Percentiles rank a stretch among this genome's conserved stretches.
phyloP scores from a whole-genome alignment of 2,329 filamentous ascomycete species.

The Seiridium cupressi region DNA sequence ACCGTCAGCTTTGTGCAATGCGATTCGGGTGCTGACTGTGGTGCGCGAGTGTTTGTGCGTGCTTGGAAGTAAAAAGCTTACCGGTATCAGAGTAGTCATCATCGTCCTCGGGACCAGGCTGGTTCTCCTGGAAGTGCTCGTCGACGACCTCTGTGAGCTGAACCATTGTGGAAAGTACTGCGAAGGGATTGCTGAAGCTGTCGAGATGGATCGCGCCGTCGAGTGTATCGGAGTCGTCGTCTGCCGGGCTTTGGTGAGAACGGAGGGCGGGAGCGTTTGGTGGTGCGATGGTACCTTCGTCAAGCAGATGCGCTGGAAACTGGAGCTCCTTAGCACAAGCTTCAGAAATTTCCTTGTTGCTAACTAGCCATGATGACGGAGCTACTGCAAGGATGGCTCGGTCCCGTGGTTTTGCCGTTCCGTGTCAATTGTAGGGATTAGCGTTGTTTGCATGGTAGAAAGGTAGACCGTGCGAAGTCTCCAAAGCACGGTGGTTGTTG shows the following conservation, averaged over 20 bases:
- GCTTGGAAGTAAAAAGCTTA: constrained; percentile 40
- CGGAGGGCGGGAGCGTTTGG: neutral
- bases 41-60: neutral
- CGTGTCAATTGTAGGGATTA: neutral
- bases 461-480: too few species aligned
- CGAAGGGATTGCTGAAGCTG: neutral
- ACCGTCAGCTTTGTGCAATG: neutral
- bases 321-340: neutral
- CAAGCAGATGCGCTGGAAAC: neutral
- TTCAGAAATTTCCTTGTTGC: neutral
- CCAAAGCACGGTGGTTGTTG: too few species aligned
- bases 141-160: constrained; percentile 96
- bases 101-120: constrained; percentile 71
- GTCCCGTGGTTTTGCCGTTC: neutral
- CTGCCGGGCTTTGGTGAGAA: neutral
- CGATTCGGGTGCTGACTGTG: neutral
- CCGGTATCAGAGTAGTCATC: constrained; percentile 94
- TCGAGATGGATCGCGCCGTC: neutral
- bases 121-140: constrained; percentile 80
- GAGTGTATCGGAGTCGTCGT: neutral
- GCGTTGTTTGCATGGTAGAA: too few species aligned
- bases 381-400: neutral
- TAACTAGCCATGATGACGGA: constrained; percentile 1
- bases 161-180: constrained; percentile 63
- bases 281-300: neutral